phyloP scores from a whole-genome alignment of 768 basidiomycete species.

The Boletus fagicola region DNA sequence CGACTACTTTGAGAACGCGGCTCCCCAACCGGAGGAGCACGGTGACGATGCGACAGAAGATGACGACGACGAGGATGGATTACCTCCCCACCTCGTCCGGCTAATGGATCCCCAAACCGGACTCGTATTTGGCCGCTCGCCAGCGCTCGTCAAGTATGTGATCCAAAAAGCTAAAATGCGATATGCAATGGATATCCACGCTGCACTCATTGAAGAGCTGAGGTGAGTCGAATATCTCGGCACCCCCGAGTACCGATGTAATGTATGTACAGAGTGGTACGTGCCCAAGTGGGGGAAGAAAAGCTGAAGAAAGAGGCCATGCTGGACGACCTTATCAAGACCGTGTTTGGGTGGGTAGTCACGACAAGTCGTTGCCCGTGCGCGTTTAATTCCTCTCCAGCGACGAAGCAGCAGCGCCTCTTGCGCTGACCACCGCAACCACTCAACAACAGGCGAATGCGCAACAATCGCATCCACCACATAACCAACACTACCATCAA shows the following conservation, averaged over 20 bases:
- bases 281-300: conserved; percentile 51
- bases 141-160: conserved; percentile 69
- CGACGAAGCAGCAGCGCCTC: conserved; percentile 26
- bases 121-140: conserved; percentile 67
- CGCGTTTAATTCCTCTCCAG: conserved; percentile 10
- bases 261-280: conserved; percentile 35
- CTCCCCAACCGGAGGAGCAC: conserved; percentile 16
- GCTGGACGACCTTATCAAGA: conserved; percentile 51
- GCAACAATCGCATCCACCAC: conserved; percentile 10
- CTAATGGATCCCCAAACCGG: conserved; percentile 57
- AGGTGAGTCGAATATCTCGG: conserved; percentile 22
- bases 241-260: not conserved
- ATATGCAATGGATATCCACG: conserved; percentile 67
- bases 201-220: conserved; percentile 63
- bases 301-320: conserved; percentile 59
- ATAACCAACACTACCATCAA: conserved; percentile 9
- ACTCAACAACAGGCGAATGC: conserved; percentile 5
- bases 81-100: conserved; percentile 54
- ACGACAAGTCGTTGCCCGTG: not conserved
- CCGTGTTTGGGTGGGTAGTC: conserved; percentile 49
- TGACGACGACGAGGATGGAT: conserved; percentile 42
- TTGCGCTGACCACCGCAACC: conserved; percentile 11
- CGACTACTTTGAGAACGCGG: conserved; percentile 34
- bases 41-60: conserved; percentile 23
- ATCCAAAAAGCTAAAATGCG: conserved; percentile 67